Percentiles rank a stretch among this genome's conserved stretches.
These are phyloP conservation scores for Aspergillus sp. DNA, from an alignment of 2,329 filamentous ascomycete species.

Conservation along the genomic window DNA sequence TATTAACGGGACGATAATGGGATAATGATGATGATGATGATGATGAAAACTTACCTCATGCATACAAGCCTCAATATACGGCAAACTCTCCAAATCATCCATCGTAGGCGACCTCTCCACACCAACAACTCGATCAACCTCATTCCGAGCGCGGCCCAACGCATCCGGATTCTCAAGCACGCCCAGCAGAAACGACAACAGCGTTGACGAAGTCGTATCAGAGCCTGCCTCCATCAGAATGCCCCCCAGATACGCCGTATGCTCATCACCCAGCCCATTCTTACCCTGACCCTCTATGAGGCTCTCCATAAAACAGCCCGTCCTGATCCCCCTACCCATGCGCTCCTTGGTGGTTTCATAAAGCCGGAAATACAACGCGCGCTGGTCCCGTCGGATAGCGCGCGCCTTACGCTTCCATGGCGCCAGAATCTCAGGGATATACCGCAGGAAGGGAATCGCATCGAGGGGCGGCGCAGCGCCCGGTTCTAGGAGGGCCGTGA, in stretches of 20 bases:
- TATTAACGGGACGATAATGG: too few species aligned
- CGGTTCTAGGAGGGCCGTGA: neutral
- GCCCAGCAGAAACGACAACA: neutral
- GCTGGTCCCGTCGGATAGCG: neutral
- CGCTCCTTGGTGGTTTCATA: neutral
- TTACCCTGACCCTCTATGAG: neutral
- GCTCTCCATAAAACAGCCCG: constrained; percentile 4
- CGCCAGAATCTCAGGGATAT: neutral
- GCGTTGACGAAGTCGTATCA: constrained; percentile 2
- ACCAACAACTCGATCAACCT: neutral
- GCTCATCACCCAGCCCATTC: neutral
- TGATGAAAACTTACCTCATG: too few species aligned
- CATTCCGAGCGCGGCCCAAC: neutral
- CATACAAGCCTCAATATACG: constrained; percentile 7
- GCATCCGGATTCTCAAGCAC: neutral
- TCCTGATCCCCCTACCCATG: neutral
- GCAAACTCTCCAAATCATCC: neutral
- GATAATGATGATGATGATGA: too few species aligned
- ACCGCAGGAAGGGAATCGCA: neutral
- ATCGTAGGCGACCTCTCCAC: neutral
- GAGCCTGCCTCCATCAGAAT: constrained; percentile 5
- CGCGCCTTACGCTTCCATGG: constrained; percentile 1
- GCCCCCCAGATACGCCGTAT: neutral
- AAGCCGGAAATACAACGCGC: neutral
- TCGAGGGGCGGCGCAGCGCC: constrained; percentile 2